These are phyloP conservation scores for Blepharisma japonicum DNA, from an alignment of 73 alveolate genomes.

Conservation along the genomic window DNA sequence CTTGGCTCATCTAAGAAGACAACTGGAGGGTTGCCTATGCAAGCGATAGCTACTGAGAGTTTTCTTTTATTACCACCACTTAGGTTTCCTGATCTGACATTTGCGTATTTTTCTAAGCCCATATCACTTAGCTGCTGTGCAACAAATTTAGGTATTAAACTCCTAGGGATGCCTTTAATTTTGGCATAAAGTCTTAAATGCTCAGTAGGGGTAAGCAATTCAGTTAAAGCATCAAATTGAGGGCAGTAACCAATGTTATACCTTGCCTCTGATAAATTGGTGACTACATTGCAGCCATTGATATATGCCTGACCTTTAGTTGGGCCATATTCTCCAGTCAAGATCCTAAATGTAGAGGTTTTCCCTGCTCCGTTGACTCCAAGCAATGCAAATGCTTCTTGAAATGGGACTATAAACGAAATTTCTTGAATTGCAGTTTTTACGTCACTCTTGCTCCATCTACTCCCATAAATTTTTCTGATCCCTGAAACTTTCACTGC, in stretches of 20 bases:
- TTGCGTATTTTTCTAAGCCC: slow-evolving; percentile 63
- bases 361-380: slow-evolving; percentile 90
- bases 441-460: slow-evolving; percentile 41
- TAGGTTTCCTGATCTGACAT: slow-evolving; percentile 80
- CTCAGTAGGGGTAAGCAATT: slow-evolving; percentile 87
- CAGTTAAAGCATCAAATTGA: slow-evolving; percentile 93
- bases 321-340: slow-evolving; percentile 90
- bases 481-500: slow-evolving; percentile 65
- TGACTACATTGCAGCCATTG: slow-evolving; percentile 56
- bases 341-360: slow-evolving; percentile 67
- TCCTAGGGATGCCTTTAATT: slow-evolving; percentile 80
- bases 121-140: slow-evolving; percentile 57
- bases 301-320: slow-evolving; percentile 84
- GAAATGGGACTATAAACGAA: slow-evolving; percentile 70
- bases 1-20: slow-evolving; percentile 95
- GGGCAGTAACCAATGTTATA: slow-evolving; percentile 96
- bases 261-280: slow-evolving; percentile 52
- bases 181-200: slow-evolving; percentile 88
- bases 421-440: slow-evolving; percentile 67
- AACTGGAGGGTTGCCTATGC: slow-evolving; percentile 96
- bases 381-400: slow-evolving; percentile 76
- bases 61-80: slow-evolving; percentile 98
- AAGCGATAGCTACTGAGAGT: slow-evolving; percentile 93
- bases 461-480: slow-evolving; percentile 58
- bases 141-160: slow-evolving; percentile 48